Evolutionary conservation across 2,329 filamentous ascomycete species (phyloP), one percentile per base, ranked within the genome.

Genomic region (Paecilomyces fulvus): DNA sequence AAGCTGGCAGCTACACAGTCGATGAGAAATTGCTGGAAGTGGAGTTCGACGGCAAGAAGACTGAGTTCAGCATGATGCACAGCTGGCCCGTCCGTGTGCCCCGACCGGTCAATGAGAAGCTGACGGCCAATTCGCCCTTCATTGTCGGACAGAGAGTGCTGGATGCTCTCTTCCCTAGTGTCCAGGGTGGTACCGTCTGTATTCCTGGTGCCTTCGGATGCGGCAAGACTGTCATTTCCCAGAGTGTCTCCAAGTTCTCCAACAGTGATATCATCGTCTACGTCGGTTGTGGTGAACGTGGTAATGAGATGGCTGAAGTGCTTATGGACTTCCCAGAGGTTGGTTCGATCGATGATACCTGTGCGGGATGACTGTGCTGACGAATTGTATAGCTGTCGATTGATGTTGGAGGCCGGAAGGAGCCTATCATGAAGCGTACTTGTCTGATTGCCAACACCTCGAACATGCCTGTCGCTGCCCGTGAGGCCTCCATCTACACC

Each of bases 361-460:
- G 51, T 17, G n/a, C 6, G n/a, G 11, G 30, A 9, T 54, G 30
- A 17, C 20, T 33, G 28, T 55, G 49, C 62, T 68, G 51, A 67
- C 53, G 12, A 2, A n/a, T 6, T 23, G 21, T 25, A 11, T 64
- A 83, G 83, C 89, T 99, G 63, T 89, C 89, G 51, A 99, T 99
- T 70, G 88, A 95, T 17, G 85, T 97, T 65, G 88, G 96, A 49
- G 94, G 94, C 67, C 90, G 92, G 71, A 88, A 92, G 77, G 94
- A 99, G 74, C 92, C 92, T 65, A 99, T 99, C 80, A 99, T 99
- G 94, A 99, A 99, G 85, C 92, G 94, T 74, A 99, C 94, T 14
- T 95, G 91, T 21, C 83, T 99, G 59, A 97, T 99, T 71, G 94
- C 94, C 74, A 99, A 99, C 78, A 99, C 94, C 49, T 99, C 94